A percentile compares a stretch with the other conserved stretches of the same genome.
Conservation (phyloP, 805 yeast species). For the Wickerhamiella australiensis region DNA sequence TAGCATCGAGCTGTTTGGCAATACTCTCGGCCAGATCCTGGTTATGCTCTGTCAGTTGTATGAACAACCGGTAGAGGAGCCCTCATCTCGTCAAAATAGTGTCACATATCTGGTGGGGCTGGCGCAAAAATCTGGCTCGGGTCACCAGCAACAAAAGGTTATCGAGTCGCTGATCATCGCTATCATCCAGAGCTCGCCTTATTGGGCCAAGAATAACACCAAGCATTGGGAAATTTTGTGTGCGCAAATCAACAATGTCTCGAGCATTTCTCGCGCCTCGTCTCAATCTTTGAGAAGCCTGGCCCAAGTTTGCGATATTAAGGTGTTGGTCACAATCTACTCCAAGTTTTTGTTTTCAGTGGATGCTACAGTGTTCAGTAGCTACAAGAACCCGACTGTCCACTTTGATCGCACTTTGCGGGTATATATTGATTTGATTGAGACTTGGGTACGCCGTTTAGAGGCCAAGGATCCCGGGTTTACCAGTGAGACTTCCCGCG, state of each 20-base stretch:
- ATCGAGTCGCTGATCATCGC: slow-evolving; percentile 50
- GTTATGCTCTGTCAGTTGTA: slow-evolving; percentile 6
- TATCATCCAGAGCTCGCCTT: slow-evolving; percentile 60
- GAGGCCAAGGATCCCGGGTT: slow-evolving; percentile 19
- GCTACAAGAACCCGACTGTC: slow-evolving; percentile 46
- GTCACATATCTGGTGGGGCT: slow-evolving; percentile 19
- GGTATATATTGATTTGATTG: slow-evolving; percentile 66
- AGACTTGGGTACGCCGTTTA: slow-evolving; percentile 52
- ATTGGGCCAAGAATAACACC: slow-evolving; percentile 52
- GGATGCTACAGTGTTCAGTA: slow-evolving; percentile 40
- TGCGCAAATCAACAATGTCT: slow-evolving; percentile 60
- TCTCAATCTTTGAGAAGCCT: slow-evolving; percentile 49
- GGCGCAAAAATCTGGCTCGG: slow-evolving; percentile 1
- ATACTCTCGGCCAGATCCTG: slow-evolving; percentile 19
- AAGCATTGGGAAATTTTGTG: slow-evolving; percentile 64
- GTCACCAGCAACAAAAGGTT: slow-evolving; percentile 1
- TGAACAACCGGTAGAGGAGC: slow-evolving; percentile 8
- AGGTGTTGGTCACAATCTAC: slow-evolving; percentile 56
- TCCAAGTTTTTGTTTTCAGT: slow-evolving; percentile 71
- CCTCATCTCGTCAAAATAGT: slow-evolving; percentile 19
- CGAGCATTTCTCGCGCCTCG: slow-evolving; percentile 54
- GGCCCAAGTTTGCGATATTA: slow-evolving; percentile 58
- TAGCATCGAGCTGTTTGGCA: slow-evolving; percentile 22
- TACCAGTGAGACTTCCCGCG: slow-evolving; percentile 8
- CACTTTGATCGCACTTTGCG: slow-evolving; percentile 48